These are phyloP conservation scores for Auricularia auricula-judae DNA, from an alignment of 768 basidiomycete species.

Conservation along the genomic window DNA sequence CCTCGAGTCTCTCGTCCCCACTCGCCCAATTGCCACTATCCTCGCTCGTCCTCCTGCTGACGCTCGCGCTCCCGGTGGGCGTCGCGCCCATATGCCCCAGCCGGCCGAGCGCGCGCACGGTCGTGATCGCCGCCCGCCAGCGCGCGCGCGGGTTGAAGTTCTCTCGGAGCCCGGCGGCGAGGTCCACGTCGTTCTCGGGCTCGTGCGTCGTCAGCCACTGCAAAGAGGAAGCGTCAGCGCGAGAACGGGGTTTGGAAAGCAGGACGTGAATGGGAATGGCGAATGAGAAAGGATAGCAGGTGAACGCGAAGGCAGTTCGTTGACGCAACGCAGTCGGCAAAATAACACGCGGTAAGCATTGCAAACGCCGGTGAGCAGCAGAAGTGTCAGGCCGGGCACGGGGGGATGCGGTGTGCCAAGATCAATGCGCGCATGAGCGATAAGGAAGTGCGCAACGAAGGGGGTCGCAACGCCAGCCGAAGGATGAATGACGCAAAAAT, in stretches of 20 bases:
- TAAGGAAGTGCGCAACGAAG: too few relatives aligned
- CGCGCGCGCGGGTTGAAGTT: slow-evolving; percentile 68
- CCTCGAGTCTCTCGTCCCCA: slow-evolving; percentile 1
- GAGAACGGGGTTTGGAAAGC: background rate
- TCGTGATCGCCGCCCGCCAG: slow-evolving; percentile 62
- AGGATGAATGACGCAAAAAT: too few relatives aligned
- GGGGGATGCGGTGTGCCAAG: too few relatives aligned
- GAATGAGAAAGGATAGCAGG: background rate
- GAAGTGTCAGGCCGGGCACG: too few relatives aligned
- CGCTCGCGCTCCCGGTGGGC: background rate
- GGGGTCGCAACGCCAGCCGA: too few relatives aligned
- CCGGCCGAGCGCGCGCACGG: slow-evolving; percentile 28
- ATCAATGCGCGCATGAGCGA: too few relatives aligned
- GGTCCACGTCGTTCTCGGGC: slow-evolving; percentile 62
- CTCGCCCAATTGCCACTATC: slow-evolving; percentile 1
- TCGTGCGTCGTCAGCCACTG: slow-evolving; percentile 68
- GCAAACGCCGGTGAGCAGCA: too few relatives aligned
- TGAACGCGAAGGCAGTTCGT: background rate
- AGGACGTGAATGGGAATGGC: too few relatives aligned
- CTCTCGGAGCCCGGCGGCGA: slow-evolving; percentile 60
- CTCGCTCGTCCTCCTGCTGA: background rate
- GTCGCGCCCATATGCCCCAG: slow-evolving; percentile 8
- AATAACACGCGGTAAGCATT: too few relatives aligned
- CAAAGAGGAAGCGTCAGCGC: background rate
- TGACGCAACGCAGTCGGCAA: too few relatives aligned